Base-by-base conservation (phyloP, 2,329 filamentous ascomycete genomes). In the Akanthomyces dipterigenus region DNA sequence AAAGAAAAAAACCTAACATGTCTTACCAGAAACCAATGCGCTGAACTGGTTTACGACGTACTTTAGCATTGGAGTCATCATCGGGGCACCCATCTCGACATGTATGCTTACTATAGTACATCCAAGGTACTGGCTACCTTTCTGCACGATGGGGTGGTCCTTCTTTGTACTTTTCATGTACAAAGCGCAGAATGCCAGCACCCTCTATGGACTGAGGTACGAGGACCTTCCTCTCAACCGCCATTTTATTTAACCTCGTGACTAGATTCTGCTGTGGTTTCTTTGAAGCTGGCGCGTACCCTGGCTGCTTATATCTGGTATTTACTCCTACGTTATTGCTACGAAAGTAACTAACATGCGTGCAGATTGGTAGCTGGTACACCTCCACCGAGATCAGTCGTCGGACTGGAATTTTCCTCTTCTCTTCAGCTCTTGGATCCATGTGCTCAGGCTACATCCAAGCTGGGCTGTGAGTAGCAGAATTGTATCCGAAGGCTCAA, bases 391-490 rank as follows among this genome's bases (percentile, higher is more conserved):
- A 87, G 65, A 77, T 85, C 46, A 79, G 80, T 0, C 82, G 82
- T 55, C 78, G 84, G 3, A 82, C 83, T 49, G 81, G 77, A 8
- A 70, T 86, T 1, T 86, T 83, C 65, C 82, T 84, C 63, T 81
- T 82, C n/a, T 81, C 80, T 1, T 82, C 81, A 0, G 79, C 85
- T 2, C 67, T 85, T 0, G 75, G 75, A 0, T 67, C 71, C 53
- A 75, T 75, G 71, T 74, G 70, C 64, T 72, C 70, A 0, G 73
- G 73, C 0, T 74, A 73, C 55, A 64, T 75, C 1, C 73, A 76
- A 42, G 64, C 71, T 7, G 71, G 71, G 1, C 56, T 75, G 7
- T 74, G 36, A 56, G 42, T 42, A 36, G 16, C n/a, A 4, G 18
- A 5, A 5, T n/a, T 2, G 18, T 16, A 28, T 12, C 51, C 42